A percentile compares a stretch with the other conserved stretches of the same genome.
phyloP scores from a whole-genome alignment of 2,329 filamentous ascomycete species.

The Aureobasidium namibiae region DNA sequence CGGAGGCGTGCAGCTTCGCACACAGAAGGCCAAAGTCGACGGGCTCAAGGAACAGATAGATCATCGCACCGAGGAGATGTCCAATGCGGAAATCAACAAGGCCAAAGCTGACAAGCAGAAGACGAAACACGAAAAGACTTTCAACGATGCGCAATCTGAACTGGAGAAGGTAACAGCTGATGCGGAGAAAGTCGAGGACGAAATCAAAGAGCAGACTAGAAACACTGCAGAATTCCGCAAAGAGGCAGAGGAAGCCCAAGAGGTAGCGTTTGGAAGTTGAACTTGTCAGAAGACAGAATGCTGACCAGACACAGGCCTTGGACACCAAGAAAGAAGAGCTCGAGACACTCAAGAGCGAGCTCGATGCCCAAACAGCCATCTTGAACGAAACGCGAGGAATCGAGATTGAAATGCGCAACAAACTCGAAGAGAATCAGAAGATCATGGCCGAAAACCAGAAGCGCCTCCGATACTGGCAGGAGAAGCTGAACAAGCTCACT shows the following conservation, averaged over 20 bases:
- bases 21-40: conserved; percentile 87
- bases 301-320: conserved; percentile 45
- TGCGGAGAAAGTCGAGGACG: conserved; percentile 67
- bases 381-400: conserved; percentile 80
- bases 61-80: conserved; percentile 71
- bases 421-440: conserved; percentile 94
- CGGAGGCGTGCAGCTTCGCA: conserved; percentile 83
- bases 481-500: conserved; percentile 76
- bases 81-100: conserved; percentile 76
- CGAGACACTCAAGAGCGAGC: conserved; percentile 67
- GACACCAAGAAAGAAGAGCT: conserved; percentile 74
- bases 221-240: conserved; percentile 65
- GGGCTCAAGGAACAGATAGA: conserved; percentile 78
- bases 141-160: conserved; percentile 70
- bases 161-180: conserved; percentile 64
- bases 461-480: conserved; percentile 75
- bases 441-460: conserved; percentile 77
- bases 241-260: conserved; percentile 74
- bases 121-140: conserved; percentile 76
- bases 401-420: conserved; percentile 98
- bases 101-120: conserved; percentile 92
- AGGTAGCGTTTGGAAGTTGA: conserved; percentile 31
- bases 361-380: conserved; percentile 78
- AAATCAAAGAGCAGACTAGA: conserved; percentile 67
- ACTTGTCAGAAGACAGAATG: not conserved